phyloP scores from a whole-genome alignment of 2,329 filamentous ascomycete species.

The Simplicillium sp. region DNA sequence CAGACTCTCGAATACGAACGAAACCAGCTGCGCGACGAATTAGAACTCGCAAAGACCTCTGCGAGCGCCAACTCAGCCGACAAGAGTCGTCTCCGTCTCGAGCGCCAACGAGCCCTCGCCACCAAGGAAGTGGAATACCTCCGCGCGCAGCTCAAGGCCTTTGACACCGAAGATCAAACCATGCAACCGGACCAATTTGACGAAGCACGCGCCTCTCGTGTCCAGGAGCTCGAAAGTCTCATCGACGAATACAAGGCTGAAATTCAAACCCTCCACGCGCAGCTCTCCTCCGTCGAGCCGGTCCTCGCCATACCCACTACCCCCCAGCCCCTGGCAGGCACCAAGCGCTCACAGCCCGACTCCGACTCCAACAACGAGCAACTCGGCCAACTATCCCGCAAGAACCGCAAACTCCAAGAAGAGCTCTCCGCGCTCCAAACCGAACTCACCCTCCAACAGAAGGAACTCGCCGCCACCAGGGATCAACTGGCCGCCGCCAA shows the following conservation, averaged over 20 bases:
- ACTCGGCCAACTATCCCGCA: constrained; percentile 74
- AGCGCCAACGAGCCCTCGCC: constrained; percentile 76
- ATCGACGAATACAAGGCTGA: constrained; percentile 82
- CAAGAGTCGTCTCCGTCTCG: constrained; percentile 64
- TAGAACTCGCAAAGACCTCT: constrained; percentile 57
- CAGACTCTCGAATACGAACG: constrained; percentile 64
- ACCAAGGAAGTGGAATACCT: constrained; percentile 92
- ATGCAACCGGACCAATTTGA: constrained; percentile 76
- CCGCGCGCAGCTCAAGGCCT: constrained; percentile 80
- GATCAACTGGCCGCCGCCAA: constrained; percentile 62
- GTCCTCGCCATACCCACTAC: constrained; percentile 17
- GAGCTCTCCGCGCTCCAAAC: constrained; percentile 62
- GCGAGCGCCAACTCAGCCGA: constrained; percentile 42
- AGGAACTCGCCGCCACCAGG: constrained; percentile 62
- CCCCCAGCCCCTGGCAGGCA: constrained; percentile 34
- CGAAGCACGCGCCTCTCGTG: constrained; percentile 60
- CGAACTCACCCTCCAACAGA: constrained; percentile 59
- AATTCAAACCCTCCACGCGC: constrained; percentile 61
- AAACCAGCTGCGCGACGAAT: constrained; percentile 50
- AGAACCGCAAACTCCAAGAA: constrained; percentile 78
- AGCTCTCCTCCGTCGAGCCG: constrained; percentile 59
- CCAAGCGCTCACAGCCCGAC: constrained; percentile 56
- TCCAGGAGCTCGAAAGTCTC: constrained; percentile 75
- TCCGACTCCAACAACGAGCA: constrained; percentile 59
- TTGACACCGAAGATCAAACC: constrained; percentile 80